Conservation (phyloP, 1,139 yeast species). For the Entelexis paramagnoliae region DNA sequence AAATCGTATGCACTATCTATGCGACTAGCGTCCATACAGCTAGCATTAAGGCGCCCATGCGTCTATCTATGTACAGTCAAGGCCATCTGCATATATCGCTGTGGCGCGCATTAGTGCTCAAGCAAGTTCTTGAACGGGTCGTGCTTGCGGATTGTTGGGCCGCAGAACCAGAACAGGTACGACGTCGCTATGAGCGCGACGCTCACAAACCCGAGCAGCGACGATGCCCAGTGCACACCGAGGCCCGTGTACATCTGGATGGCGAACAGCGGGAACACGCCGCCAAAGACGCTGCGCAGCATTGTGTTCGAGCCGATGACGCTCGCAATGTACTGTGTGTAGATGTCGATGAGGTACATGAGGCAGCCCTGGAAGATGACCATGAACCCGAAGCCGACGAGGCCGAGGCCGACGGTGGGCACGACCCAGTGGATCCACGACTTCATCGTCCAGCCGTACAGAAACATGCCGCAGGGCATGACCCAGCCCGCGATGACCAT, state of each 20-base stretch:
- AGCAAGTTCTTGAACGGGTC: slow-evolving; percentile 17
- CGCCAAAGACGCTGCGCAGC: slow-evolving; percentile 57
- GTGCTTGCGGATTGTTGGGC: slow-evolving; percentile 40
- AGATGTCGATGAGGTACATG: slow-evolving; percentile 55
- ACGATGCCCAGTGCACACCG: slow-evolving; percentile 57
- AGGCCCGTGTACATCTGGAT: slow-evolving; percentile 44
- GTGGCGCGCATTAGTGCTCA: too few relatives aligned
- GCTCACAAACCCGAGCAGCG: slow-evolving; percentile 47
- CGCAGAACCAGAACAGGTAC: slow-evolving; percentile 47
- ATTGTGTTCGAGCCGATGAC: slow-evolving; percentile 74
- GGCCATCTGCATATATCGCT: too few relatives aligned
- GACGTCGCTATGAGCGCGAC: slow-evolving; percentile 57
- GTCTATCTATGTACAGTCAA: too few relatives aligned
- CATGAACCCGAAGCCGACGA: slow-evolving; percentile 56
- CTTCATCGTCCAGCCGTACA: slow-evolving; percentile 64
- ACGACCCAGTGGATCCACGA: slow-evolving; percentile 59
- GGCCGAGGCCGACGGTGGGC: slow-evolving; percentile 53
- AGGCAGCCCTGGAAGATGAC: slow-evolving; percentile 48
- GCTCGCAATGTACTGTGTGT: slow-evolving; percentile 56
- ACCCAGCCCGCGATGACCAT: slow-evolving; percentile 39
- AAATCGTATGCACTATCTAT: too few relatives aligned
- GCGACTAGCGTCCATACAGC: too few relatives aligned
- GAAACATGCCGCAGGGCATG: slow-evolving; percentile 60
- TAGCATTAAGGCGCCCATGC: too few relatives aligned
- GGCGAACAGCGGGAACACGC: slow-evolving; percentile 68